Conservation (phyloP, 768 basidiomycete species). For the Pleurotus tuber-regium region DNA sequence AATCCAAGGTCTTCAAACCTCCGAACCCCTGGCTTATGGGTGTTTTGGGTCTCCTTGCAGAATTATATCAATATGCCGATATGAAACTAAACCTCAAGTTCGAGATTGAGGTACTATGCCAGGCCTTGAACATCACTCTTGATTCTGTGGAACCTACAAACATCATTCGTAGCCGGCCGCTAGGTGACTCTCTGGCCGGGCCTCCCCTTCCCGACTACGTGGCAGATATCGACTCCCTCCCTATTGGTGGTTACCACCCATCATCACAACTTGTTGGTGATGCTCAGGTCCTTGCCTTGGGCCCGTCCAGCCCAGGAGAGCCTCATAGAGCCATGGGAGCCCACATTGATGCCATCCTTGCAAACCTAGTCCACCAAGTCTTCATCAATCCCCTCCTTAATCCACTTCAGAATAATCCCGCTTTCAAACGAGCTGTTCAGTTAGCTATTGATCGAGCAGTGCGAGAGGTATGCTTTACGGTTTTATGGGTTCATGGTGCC, state of each 20-base stretch:
- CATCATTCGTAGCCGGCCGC: constrained; percentile 75
- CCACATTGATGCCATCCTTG: constrained; percentile 81
- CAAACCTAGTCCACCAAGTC: constrained; percentile 66
- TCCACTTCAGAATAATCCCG: constrained; percentile 71
- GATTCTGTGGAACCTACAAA: constrained; percentile 82
- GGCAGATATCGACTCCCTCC: constrained; percentile 73
- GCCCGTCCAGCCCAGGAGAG: constrained; percentile 59
- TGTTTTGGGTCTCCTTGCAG: constrained; percentile 85
- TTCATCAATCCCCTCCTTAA: constrained; percentile 76
- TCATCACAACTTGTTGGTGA: constrained; percentile 42
- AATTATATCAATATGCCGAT: constrained; percentile 97
- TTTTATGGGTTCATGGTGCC: too few relatives aligned
- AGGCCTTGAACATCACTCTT: constrained; percentile 83
- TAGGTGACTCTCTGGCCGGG: constrained; percentile 52
- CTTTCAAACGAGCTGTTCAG: constrained; percentile 88
- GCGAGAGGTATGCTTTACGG: constrained; percentile 64
- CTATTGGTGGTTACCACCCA: constrained; percentile 69
- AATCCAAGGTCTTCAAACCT: constrained; percentile 90
- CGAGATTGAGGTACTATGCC: constrained; percentile 97
- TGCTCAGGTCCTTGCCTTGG: constrained; percentile 61
- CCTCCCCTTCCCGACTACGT: constrained; percentile 78
- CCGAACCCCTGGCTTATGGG: constrained; percentile 99
- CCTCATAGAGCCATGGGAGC: constrained; percentile 65
- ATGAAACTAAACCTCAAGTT: constrained; percentile 97
- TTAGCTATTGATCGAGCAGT: constrained; percentile 92